These are phyloP conservation scores for Ganoderma lingzhi DNA, from an alignment of 1,284 basidiomycete species.

Conservation along the genomic window DNA sequence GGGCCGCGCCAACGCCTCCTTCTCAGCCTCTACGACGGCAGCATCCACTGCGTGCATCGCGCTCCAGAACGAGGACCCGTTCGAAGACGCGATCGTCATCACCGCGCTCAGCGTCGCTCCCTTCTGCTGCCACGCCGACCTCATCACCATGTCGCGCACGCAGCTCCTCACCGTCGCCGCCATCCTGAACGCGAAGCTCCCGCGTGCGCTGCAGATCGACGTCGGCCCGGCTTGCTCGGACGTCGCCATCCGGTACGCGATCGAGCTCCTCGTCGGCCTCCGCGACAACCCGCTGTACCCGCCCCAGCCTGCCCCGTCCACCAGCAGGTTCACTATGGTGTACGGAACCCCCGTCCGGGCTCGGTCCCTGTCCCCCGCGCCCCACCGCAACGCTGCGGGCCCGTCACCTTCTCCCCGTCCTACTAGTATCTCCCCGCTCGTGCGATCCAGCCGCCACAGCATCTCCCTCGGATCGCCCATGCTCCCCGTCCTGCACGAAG, in stretches of 20 bases:
- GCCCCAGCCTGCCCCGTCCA: slow-evolving; percentile 13
- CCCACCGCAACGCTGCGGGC: not conserved
- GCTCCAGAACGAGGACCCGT: slow-evolving; percentile 58
- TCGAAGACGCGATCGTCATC: slow-evolving; percentile 62
- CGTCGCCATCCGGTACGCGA: slow-evolving; percentile 50
- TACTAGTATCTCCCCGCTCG: slow-evolving; percentile 26
- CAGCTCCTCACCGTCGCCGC: slow-evolving; percentile 55
- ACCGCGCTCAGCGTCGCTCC: slow-evolving; percentile 58
- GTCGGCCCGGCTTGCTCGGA: slow-evolving; percentile 42
- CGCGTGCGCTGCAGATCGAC: slow-evolving; percentile 54
- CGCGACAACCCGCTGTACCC: slow-evolving; percentile 33
- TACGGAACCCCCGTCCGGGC: not conserved
- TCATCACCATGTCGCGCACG: slow-evolving; percentile 58
- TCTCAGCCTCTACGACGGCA: not conserved
- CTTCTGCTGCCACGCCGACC: slow-evolving; percentile 71
- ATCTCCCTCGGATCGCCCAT: slow-evolving; percentile 22
- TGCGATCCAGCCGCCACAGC: slow-evolving; percentile 23
- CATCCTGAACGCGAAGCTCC: slow-evolving; percentile 57
- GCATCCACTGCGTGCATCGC: slow-evolving; percentile 17
- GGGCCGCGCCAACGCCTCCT: not conserved
- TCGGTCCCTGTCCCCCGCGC: not conserved
- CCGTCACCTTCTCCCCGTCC: slow-evolving; percentile 23
- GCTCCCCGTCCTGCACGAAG: slow-evolving; percentile 32
- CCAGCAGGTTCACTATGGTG: slow-evolving; percentile 7
- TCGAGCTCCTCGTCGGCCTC: slow-evolving; percentile 64